Evolutionary conservation across 139 green algal genomes (phyloP).

Genomic region (Nannochloris sp.): DNA sequence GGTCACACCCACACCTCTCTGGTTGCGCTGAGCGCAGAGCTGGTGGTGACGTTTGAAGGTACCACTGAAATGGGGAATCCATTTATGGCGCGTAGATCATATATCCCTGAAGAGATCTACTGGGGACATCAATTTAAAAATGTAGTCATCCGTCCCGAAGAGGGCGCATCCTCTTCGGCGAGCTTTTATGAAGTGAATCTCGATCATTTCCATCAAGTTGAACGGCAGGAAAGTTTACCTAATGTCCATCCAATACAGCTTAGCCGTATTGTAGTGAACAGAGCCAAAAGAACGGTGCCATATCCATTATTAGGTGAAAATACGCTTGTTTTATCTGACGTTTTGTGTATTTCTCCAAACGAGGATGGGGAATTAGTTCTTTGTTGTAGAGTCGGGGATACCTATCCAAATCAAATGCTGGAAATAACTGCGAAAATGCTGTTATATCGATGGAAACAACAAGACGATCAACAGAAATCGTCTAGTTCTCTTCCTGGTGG

Average conservation of each 20-base stretch:
- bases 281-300: conserved; percentile 40
- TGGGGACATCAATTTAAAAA: conserved; percentile 63
- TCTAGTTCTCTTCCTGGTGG: too few species aligned
- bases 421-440: conserved; percentile 48
- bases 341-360: conserved; percentile 16
- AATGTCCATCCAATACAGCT: conserved; percentile 38
- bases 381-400: conserved; percentile 50
- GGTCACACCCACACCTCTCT: conserved; percentile 63
- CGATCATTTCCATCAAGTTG: conserved; percentile 68
- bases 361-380: conserved; percentile 11
- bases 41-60: conserved; percentile 79
- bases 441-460: conserved; percentile 64
- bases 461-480: too few species aligned
- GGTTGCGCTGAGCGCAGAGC: conserved; percentile 52
- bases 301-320: conserved; percentile 61
- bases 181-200: conserved; percentile 59
- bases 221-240: conserved; percentile 51
- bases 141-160: conserved; percentile 41
- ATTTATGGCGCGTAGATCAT: conserved; percentile 74
- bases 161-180: background rate
- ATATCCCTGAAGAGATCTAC: conserved; percentile 69
- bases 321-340: conserved; percentile 63
- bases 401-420: conserved; percentile 66
- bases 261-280: conserved; percentile 44
- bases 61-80: conserved; percentile 52